phyloP scores from a whole-genome alignment of 495 filamentous ascomycete genomes.

The Bacidia rubella region DNA sequence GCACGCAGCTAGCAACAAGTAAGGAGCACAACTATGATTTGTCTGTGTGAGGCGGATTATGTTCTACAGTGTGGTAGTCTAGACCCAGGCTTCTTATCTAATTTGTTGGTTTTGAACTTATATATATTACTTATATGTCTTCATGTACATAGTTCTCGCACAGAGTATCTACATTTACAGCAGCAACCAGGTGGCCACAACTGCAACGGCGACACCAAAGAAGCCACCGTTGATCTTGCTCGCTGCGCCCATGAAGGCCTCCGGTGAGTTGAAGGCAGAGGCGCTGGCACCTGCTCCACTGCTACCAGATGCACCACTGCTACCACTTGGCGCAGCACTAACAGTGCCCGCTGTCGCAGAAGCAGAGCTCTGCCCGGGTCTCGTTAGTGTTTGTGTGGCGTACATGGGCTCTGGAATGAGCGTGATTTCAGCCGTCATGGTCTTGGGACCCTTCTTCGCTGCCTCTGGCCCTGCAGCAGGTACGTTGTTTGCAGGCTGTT shows the following conservation, averaged over 20 bases:
- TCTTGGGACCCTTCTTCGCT: constrained; percentile 3
- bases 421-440: neutral
- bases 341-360: neutral
- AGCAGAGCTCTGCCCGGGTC: neutral
- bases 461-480: neutral
- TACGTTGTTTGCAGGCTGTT: neutral
- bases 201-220: constrained; percentile 4
- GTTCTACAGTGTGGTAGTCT: too few relatives aligned
- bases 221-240: constrained; percentile 4
- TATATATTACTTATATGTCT: too few relatives aligned
- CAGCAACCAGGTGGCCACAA: neutral
- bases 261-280: neutral
- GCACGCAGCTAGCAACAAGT: too few relatives aligned
- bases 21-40: too few relatives aligned
- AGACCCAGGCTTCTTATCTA: too few relatives aligned
- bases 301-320: neutral
- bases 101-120: too few relatives aligned
- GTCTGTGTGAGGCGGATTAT: too few relatives aligned
- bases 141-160: too few relatives aligned
- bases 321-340: neutral
- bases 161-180: too few relatives aligned
- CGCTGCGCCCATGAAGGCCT: constrained; percentile 11
- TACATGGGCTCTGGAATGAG: constrained; percentile 1
- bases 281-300: neutral
- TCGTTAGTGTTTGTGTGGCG: neutral